Conservation (phyloP, 805 yeast genomes). For the Millerozyma acaciae region DNA sequence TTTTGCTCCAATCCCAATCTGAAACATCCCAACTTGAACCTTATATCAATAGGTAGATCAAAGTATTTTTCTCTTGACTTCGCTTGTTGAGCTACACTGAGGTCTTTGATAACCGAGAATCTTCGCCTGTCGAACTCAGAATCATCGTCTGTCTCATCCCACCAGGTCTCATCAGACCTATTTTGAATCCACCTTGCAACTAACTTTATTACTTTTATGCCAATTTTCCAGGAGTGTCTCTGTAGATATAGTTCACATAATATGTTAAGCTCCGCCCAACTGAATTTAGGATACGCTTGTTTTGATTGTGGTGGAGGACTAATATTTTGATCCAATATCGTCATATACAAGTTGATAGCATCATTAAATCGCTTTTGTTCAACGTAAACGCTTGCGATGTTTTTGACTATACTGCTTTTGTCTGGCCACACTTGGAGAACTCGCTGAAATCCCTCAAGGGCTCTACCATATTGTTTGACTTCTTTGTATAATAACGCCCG, state of each 20-base stretch:
- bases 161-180: slow-evolving; percentile 59
- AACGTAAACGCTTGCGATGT: slow-evolving; percentile 49
- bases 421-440: slow-evolving; percentile 53
- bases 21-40: slow-evolving; percentile 74
- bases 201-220: slow-evolving; percentile 60
- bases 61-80: slow-evolving; percentile 22
- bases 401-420: slow-evolving; percentile 57
- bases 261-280: slow-evolving; percentile 86
- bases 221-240: slow-evolving; percentile 59
- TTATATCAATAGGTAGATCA: slow-evolving; percentile 77
- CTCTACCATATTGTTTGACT: slow-evolving; percentile 63
- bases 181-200: slow-evolving; percentile 81
- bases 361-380: slow-evolving; percentile 62
- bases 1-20: slow-evolving; percentile 61
- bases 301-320: slow-evolving; percentile 19
- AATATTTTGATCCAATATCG: slow-evolving; percentile 58
- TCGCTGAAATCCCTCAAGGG: slow-evolving; percentile 67
- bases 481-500: slow-evolving; percentile 67
- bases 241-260: slow-evolving; percentile 75
- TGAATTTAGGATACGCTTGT: slow-evolving; percentile 50
- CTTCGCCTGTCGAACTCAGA: slow-evolving; percentile 80
- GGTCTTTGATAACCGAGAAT: slow-evolving; percentile 22
- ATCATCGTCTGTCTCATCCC: slow-evolving; percentile 67
- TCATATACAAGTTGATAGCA: slow-evolving; percentile 68
- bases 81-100: slow-evolving; percentile 18